Evolutionary conservation across 495 filamentous ascomycete species (phyloP).

Genomic region (Recurvomyces mirabilis): DNA sequence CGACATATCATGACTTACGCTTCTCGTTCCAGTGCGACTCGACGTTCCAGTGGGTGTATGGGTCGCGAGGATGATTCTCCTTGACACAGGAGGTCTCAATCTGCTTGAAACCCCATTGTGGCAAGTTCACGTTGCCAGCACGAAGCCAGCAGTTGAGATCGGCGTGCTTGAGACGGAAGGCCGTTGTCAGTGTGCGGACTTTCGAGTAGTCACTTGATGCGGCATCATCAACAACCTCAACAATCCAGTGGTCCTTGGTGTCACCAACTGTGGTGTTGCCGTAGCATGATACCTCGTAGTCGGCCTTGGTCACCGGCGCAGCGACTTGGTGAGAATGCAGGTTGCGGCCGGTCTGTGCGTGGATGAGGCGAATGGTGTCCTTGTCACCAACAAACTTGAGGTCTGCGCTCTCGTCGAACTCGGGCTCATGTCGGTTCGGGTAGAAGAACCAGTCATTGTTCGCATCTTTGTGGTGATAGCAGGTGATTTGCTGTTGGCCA

Average conservation of each 20-base stretch:
- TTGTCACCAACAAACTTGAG: conserved; percentile 69
- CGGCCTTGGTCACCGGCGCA: conserved; percentile 78
- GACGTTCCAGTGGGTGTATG: conserved; percentile 98
- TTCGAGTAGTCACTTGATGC: conserved; percentile 74
- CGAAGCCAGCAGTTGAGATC: conserved; percentile 84
- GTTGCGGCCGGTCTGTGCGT: conserved; percentile 92
- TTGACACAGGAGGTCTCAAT: conserved; percentile 95
- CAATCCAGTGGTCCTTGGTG: conserved; percentile 93
- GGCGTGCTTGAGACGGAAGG: conserved; percentile 79
- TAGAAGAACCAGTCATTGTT: conserved; percentile 99
- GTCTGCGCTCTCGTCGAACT: conserved; percentile 57
- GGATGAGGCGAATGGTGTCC: conserved; percentile 74
- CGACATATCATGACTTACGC: conserved; percentile 48
- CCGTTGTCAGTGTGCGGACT: conserved; percentile 84
- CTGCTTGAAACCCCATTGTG: conserved; percentile 99
- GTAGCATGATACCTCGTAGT: conserved; percentile 88
- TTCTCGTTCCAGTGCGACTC: conserved; percentile 91
- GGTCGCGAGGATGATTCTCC: conserved; percentile 81
- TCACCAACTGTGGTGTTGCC: conserved; percentile 95
- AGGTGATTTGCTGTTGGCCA: conserved; percentile 88
- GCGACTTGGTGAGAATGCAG: conserved; percentile 84
- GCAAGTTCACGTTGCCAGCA: conserved; percentile 90
- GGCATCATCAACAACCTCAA: conserved; percentile 85
- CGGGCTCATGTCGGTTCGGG: conserved; percentile 64
- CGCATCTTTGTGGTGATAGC: conserved; percentile 98